Evolutionary conservation across 768 basidiomycete species (phyloP), one percentile per base, ranked within the genome.

Genomic region (Dioszegia crocea): DNA sequence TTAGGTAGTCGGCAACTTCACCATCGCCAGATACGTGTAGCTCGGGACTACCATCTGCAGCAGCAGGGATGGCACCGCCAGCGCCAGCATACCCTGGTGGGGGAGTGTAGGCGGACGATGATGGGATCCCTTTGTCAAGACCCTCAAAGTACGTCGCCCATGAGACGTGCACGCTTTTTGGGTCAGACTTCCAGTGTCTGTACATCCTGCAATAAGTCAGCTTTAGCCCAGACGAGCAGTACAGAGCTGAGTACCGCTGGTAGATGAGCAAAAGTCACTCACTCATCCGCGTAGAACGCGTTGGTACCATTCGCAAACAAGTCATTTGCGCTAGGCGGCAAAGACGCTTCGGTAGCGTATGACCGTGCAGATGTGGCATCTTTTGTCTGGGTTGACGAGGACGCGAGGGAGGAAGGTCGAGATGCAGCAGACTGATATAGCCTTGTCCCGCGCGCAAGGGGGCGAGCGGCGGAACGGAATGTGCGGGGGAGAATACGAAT

Each of bases 141-240:
- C 90, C 94, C 2, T 86, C 83, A 74, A 99, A 99, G 80, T 99
- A 99, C 51, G 86, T 83, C 60, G 88, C 83, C 96, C 96, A 99
- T 3, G 92, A 96, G 0, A 84, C 81, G 80, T 99, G 96, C 0
- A 99, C 96, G 21, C 88, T 87, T 62, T 84, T 83, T 41, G 91
- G 89, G 78, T 99, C 91, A 79, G 89, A 83, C 59, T 78, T 77
- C 76, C 76, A 80, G 67, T 87, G 85, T 65, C 85, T 84, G 79
- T 94, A 97, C 94, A 97, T 97, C 78, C 77, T 78, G 47, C 21
- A 16, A 27, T n/a, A 19, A 14, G 14, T 31, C 24, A 36, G 41
- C 29, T 3, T 5, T 47, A n/a, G 8, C 27, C 40, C 10, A 33
- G 6, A 14, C 33, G 14, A 33, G 33, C 33, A 33, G 33, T 6